Percentiles rank a stretch among this genome's conserved stretches.
Evolutionary conservation across 768 basidiomycete genomes (phyloP).

Genomic region (Collybia sordida): DNA sequence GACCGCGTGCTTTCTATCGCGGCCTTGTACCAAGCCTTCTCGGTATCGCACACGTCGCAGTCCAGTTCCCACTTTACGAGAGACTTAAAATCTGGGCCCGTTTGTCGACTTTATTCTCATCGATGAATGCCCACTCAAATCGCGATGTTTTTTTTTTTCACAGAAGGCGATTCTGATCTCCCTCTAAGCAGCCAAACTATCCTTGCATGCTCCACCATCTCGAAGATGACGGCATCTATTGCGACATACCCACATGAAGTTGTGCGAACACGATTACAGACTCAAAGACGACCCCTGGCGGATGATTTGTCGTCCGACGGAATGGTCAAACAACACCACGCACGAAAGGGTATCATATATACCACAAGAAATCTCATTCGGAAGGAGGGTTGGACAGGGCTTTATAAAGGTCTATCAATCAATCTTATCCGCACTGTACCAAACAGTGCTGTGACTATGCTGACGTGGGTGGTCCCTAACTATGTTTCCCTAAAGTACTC

Average conservation of each 20-base stretch:
- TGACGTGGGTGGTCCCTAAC: constrained; percentile 61
- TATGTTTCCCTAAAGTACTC: background rate
- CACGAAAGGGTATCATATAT: constrained; percentile 63
- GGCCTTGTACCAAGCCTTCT: constrained; percentile 91
- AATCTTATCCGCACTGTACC: constrained; percentile 95
- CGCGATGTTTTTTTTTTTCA: constrained; percentile 6
- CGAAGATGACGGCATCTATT: constrained; percentile 95
- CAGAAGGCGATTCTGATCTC: constrained; percentile 45
- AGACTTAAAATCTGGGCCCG: constrained; percentile 84
- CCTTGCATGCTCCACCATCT: constrained; percentile 85
- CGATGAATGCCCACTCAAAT: background rate
- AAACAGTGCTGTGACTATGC: constrained; percentile 92
- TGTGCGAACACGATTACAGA: constrained; percentile 95
- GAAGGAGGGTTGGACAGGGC: constrained; percentile 85
- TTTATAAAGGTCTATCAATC: constrained; percentile 93
- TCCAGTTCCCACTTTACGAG: constrained; percentile 97
- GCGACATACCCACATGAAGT: constrained; percentile 99
- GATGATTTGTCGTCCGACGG: constrained; percentile 60
- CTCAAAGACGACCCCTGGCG: constrained; percentile 66
- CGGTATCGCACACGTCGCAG: constrained; percentile 92
- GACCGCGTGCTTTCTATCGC: constrained; percentile 86
- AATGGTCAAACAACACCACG: constrained; percentile 53
- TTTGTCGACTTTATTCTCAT: constrained; percentile 41
- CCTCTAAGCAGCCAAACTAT: constrained; percentile 65
- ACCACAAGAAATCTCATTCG: constrained; percentile 70